phyloP scores from a whole-genome alignment of 306 rosid genomes.

The Carpinus fangiana region DNA sequence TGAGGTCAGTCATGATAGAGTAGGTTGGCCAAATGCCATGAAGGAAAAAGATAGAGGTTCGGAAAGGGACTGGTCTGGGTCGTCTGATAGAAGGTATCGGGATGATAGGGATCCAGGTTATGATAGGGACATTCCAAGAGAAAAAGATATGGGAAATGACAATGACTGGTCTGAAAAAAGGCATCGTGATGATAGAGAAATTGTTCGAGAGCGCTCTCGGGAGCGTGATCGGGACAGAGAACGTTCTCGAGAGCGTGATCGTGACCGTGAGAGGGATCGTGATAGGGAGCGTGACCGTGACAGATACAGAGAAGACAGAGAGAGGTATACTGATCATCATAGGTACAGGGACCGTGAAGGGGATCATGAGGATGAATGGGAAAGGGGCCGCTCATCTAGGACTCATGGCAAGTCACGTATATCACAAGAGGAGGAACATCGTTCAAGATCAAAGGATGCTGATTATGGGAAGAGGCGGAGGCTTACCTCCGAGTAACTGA shows the following conservation, averaged over 20 bases:
- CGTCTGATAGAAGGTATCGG: slow-evolving; percentile 80
- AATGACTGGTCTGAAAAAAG: slow-evolving; percentile 78
- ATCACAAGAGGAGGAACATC: slow-evolving; percentile 75
- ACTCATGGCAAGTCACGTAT: slow-evolving; percentile 74
- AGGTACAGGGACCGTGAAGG: slow-evolving; percentile 78
- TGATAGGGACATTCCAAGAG: slow-evolving; percentile 81
- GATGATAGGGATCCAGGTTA: slow-evolving; percentile 85
- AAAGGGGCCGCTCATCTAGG: slow-evolving; percentile 81
- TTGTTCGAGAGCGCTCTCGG: slow-evolving; percentile 61
- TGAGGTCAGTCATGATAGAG: slow-evolving; percentile 84
- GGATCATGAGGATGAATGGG: slow-evolving; percentile 87
- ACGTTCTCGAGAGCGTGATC: slow-evolving; percentile 62
- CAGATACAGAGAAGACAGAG: slow-evolving; percentile 81
- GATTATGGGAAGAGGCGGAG: slow-evolving; percentile 96
- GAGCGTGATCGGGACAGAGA: slow-evolving; percentile 57
- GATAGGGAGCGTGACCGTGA: slow-evolving; percentile 74
- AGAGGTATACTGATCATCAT: slow-evolving; percentile 81
- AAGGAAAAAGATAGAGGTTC: slow-evolving; percentile 96
- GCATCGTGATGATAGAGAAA: slow-evolving; percentile 75
- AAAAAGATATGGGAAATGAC: slow-evolving; percentile 67
- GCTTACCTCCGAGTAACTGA: slow-evolving; percentile 71
- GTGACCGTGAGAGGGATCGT: slow-evolving; percentile 61
- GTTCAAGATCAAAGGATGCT: slow-evolving; percentile 86
- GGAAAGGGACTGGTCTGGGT: slow-evolving; percentile 91
- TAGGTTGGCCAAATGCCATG: slow-evolving; percentile 70